Base-by-base conservation (phyloP, 2,329 filamentous ascomycete genomes). In the Akanthomyces lecanii region DNA sequence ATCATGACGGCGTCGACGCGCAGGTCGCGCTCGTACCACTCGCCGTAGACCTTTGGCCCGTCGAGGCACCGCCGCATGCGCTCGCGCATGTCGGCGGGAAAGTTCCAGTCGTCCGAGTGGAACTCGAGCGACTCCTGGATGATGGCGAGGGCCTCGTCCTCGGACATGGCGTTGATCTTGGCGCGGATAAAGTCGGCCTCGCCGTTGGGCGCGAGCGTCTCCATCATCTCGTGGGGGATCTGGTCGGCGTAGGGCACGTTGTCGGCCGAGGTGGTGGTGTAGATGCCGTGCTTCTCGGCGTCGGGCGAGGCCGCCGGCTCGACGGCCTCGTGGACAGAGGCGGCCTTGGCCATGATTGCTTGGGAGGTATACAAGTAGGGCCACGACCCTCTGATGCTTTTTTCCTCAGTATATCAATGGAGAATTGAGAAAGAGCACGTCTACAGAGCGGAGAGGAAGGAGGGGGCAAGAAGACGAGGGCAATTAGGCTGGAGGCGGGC, bases 61-160 rank as follows among this genome's bases (percentile, higher is more conserved):
- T 71, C 65, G 1, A 79, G 65, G 1, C 79, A 70, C n/a, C 67
- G 68, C 60, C 68, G 66, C 75, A 80, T 78, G 21, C 75, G 75
- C n/a, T 72, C 71, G 28, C 76, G 69, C 76, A 78, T 79, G 5
- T 77, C 75, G 2, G 72, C 67, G 0, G 77, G 77, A 45, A 79
- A 79, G 66, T 79, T 78, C 75, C 76, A 78, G 67, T 79, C 78
- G 60, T 79, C 77, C 25, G 70, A 67, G 64, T 78, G 76, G 65
- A 78, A 79, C 21, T 71, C 68, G 56, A 76, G 66, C 0, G 73
- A 70, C 65, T 78, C 76, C 2, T 68, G 61, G 10, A 80, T 64
- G 55, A 79, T 78, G 30, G 71, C 73, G 5, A 77, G 33, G 0
- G 78, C 78, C 61, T 79, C 76, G 33, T 78, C 77, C 69, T 77